Evolutionary conservation across 2,329 filamentous ascomycete genomes (phyloP).

Genomic region (Boeremia lycopersici): DNA sequence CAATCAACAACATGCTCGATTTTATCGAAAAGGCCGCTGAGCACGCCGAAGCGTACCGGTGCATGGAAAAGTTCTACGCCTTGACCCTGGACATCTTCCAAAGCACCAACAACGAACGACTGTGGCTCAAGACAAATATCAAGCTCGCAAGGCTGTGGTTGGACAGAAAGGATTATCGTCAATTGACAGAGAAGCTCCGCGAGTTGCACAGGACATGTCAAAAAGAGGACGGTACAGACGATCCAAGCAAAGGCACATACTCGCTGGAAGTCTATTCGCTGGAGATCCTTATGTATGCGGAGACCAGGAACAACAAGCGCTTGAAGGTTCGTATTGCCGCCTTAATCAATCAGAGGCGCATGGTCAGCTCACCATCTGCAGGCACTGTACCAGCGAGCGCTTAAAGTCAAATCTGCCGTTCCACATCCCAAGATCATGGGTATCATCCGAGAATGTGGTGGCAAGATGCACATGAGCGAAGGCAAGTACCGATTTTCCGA

Average conservation of each 20-base stretch:
- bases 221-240: conserved; percentile 82
- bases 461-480: conserved; percentile 99
- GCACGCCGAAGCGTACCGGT: conserved; percentile 72
- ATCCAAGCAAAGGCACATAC: conserved; percentile 95
- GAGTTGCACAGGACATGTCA: conserved; percentile 92
- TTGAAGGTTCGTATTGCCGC: conserved; percentile 66
- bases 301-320: conserved; percentile 96
- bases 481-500: conserved; percentile 41
- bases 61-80: conserved; percentile 95
- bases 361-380: conserved; percentile 39
- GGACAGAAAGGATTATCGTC: conserved; percentile 84
- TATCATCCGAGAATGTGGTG: conserved; percentile 96
- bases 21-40: conserved; percentile 91
- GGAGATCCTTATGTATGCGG: conserved; percentile 98
- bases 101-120: conserved; percentile 92
- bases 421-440: conserved; percentile 99
- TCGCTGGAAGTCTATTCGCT: conserved; percentile 93
- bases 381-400: conserved; percentile 85
- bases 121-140: conserved; percentile 98
- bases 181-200: conserved; percentile 80
- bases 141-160: conserved; percentile 92
- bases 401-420: conserved; percentile 93
- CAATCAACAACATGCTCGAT: conserved; percentile 99
- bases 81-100: conserved; percentile 93
- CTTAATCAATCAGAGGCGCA: conserved; percentile 26